Base-by-base conservation (phyloP, 345 rosid genomes). In the Aethionema arabicum region DNA sequence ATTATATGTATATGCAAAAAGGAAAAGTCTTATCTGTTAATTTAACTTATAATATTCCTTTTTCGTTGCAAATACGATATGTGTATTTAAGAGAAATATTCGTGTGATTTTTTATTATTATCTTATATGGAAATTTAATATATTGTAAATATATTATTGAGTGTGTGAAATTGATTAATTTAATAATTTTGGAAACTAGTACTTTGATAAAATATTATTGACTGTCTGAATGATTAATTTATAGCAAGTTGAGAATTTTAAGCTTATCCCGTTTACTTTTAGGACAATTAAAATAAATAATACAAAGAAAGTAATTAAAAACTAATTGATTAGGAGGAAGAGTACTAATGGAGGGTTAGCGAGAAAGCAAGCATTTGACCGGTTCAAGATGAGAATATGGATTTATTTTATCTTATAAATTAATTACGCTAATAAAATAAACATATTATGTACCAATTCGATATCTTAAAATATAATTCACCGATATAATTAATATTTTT, bases 261-360 rank as follows among this genome's bases (percentile, higher is more conserved):
- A 68, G 30, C 61, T 68, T 68, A 60, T 68, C 73, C 31, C 67
- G 66, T 60, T 68, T 68, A 68, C 66, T 60, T 68, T 68, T 68
- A 36, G 35, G 52, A 60, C 48, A 52, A 52, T 52, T 60, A 68
- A 55, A 44, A 68, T 13, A 52, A 68, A 37, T 44, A 42, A 59
- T 40, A 13, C 44, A 59, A 44, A 59, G 46, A 33, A 56, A 13
- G 30, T 15, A 56, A 52, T 52, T 15, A 29, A 35, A 16, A 52
- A 42, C 2, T 21, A 21, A 21, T 21, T 21, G 2, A 21, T 52
- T 59, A 44, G 37, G 39, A 67, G 63, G 15, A 33, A 51, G 60
- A 43, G 39, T 60, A 41, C 13, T 68, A 60, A 60, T 52, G 67
- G 49, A 60, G 73, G 56, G 53, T 61, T 68, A 68, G 67, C 61